phyloP scores from a whole-genome alignment of 106 monocot species.

The Dioscorea zingiberensis region DNA sequence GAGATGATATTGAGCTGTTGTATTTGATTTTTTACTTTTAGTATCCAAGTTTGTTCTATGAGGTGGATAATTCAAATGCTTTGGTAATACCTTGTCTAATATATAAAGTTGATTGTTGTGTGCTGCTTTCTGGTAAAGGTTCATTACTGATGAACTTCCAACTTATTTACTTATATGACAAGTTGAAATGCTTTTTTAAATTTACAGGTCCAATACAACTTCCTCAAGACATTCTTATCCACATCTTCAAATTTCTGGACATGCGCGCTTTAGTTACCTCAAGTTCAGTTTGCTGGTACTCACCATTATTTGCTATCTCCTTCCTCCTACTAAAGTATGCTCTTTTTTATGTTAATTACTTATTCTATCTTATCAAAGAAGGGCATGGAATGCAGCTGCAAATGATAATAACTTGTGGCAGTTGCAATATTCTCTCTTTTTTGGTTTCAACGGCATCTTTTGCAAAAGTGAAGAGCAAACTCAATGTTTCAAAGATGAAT shows the following conservation, averaged over 20 bases:
- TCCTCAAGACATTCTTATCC: slow-evolving; percentile 54
- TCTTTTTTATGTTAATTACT: slow-evolving; percentile 2
- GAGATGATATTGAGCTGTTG: too few relatives aligned
- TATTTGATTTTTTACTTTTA: neutral
- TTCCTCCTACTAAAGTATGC: neutral
- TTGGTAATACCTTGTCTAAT: neutral
- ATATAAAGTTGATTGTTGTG: neutral
- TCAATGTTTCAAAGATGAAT: neutral
- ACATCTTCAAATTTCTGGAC: slow-evolving; percentile 68
- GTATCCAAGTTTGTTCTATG: neutral
- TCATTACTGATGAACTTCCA: neutral
- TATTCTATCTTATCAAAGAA: slow-evolving; percentile 21
- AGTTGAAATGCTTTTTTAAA: neutral
- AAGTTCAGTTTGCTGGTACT: slow-evolving; percentile 58
- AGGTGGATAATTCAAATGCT: neutral
- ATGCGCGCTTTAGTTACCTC: slow-evolving; percentile 46
- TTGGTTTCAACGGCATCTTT: slow-evolving; percentile 22
- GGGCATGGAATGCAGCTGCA: slow-evolving; percentile 69
- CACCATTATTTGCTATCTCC: neutral
- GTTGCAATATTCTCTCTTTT: slow-evolving; percentile 40
- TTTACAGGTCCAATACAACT: slow-evolving; percentile 34
- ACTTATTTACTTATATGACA: neutral
- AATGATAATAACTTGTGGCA: slow-evolving; percentile 47
- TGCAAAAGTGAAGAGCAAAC: neutral
- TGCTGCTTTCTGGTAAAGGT: too few relatives aligned